A percentile compares a stretch with the other conserved stretches of the same genome.
Evolutionary conservation across 129 eudicot species (phyloP).

Genomic region (Deinandra increscens): DNA sequence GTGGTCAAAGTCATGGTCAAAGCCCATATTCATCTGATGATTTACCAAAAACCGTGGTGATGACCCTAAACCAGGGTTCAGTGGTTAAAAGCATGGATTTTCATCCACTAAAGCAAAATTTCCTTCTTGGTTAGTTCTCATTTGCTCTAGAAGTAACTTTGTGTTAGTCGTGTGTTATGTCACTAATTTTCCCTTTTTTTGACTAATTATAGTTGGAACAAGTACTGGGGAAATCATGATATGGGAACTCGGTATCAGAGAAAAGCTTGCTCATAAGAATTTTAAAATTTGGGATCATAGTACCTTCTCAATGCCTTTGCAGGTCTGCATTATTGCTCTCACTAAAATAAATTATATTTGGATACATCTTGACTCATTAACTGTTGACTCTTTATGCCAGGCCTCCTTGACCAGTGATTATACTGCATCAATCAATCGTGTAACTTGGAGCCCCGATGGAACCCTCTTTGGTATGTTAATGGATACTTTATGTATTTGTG

Average conservation of each 20-base stretch:
- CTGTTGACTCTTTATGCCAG: constrained; percentile 29
- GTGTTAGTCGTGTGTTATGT: background rate
- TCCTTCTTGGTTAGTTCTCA: constrained; percentile 69
- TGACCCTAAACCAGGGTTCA: constrained; percentile 80
- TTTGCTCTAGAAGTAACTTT: background rate
- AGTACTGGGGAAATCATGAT: constrained; percentile 69
- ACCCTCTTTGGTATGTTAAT: constrained; percentile 61
- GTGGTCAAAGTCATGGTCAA: constrained; percentile 67
- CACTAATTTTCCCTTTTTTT: constrained; percentile 1
- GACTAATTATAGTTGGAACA: constrained; percentile 60
- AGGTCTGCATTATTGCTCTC: constrained; percentile 44
- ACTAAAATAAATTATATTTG: background rate
- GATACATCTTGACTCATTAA: constrained; percentile 14
- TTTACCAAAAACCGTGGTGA: constrained; percentile 68
- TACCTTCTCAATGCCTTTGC: constrained; percentile 61
- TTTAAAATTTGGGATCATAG: constrained; percentile 85
- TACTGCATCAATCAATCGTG: constrained; percentile 74
- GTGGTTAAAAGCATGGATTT: constrained; percentile 84
- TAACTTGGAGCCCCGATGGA: constrained; percentile 89
- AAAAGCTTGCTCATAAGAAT: constrained; percentile 61
- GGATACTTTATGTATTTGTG: background rate
- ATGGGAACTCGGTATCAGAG: constrained; percentile 76
- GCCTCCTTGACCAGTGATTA: constrained; percentile 65
- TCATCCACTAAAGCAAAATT: constrained; percentile 72
- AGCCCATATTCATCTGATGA: constrained; percentile 76